Percentiles rank a stretch among this genome's conserved stretches.
Evolutionary conservation across 345 rosid genomes (phyloP).

Genomic region (Geranium brycei): DNA sequence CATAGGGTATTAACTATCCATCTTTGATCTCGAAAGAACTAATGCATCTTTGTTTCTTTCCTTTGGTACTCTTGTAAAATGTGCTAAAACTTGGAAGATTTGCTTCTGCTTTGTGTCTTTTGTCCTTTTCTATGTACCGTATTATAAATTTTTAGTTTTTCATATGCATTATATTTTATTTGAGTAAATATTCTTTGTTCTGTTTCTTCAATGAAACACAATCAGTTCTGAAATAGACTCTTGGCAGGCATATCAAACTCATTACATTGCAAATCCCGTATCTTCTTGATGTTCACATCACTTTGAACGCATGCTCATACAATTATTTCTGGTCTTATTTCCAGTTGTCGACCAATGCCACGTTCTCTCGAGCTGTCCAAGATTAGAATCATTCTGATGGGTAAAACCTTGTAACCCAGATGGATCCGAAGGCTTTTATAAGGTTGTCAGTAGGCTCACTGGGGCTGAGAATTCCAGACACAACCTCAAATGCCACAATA

Average conservation of each 20-base stretch:
- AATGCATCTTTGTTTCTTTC: not conserved
- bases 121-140: not conserved
- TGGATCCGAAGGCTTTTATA: slow-evolving; percentile 96
- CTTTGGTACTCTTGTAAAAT: not conserved
- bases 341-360: not conserved
- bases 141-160: not conserved
- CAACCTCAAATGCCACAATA: slow-evolving; percentile 28
- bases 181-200: no score
- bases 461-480: slow-evolving; percentile 56
- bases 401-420: slow-evolving; percentile 38
- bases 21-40: not conserved
- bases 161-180: not conserved
- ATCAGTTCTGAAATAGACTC: no score
- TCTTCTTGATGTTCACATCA: not conserved
- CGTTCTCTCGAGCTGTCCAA: slow-evolving; percentile 21
- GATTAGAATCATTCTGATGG: slow-evolving; percentile 27
- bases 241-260: no score
- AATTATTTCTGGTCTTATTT: not conserved
- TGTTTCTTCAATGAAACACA: no score
- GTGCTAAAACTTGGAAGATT: not conserved
- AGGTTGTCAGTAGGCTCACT: slow-evolving; percentile 78
- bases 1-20: not conserved
- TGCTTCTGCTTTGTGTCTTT: no score
- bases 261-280: no score
- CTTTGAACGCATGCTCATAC: not conserved